Conservation (phyloP, 257 asterid genomes). For the Solanum virginianum region DNA sequence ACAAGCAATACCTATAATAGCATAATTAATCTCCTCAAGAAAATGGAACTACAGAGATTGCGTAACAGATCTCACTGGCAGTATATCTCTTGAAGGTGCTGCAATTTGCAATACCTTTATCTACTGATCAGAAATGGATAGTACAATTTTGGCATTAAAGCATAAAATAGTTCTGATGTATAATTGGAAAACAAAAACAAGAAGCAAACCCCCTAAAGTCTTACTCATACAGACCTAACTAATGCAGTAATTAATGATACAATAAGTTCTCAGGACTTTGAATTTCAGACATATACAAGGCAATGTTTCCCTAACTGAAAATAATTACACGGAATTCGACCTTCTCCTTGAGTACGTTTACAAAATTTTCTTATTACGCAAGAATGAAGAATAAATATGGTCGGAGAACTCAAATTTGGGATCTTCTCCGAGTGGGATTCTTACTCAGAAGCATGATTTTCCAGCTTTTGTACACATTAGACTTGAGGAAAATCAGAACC, state of each 20-base stretch:
- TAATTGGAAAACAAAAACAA: not conserved
- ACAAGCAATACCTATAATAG: not conserved
- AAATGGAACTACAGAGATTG: not conserved
- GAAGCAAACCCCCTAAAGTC: not conserved
- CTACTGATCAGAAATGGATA: not conserved
- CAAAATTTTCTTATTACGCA: not conserved
- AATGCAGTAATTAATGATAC: not conserved
- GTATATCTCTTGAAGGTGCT: not conserved
- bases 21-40: not conserved
- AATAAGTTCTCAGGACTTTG: not conserved
- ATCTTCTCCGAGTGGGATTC: not conserved
- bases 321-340: not conserved
- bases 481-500: not conserved
- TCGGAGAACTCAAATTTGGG: not conserved
- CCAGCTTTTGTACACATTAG: not conserved
- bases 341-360: not conserved
- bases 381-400: not conserved
- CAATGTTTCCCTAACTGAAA: not conserved
- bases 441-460: not conserved
- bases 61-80: not conserved
- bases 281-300: not conserved
- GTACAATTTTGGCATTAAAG: not conserved
- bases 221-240: not conserved
- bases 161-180: not conserved
- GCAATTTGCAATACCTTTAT: not conserved